phyloP scores from a whole-genome alignment of 306 rosid genomes.

The Medicago lupulina region DNA sequence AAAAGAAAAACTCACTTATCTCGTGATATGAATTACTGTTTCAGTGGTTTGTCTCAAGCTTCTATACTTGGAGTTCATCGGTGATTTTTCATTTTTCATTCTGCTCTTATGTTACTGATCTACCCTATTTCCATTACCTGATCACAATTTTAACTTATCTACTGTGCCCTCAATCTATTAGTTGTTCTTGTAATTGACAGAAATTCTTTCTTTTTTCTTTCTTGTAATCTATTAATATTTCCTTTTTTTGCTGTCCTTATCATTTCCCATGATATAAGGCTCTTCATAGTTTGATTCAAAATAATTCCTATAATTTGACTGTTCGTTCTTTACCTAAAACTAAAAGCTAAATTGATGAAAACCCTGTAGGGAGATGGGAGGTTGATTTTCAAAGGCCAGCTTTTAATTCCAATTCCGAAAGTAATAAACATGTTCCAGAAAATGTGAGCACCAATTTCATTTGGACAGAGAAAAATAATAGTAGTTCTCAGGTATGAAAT shows the following conservation, averaged over 20 bases:
- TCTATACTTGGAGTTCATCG: background rate
- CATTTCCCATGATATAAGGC: conserved; percentile 4
- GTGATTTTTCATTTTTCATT: background rate
- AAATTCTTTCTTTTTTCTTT: conserved; percentile 6
- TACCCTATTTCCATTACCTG: conserved; percentile 17
- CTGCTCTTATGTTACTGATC: too few relatives aligned
- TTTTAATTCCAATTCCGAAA: conserved; percentile 47
- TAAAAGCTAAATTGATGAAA: conserved; percentile 40
- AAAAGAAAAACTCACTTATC: background rate
- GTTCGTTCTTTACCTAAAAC: conserved; percentile 30
- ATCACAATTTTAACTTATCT: conserved; percentile 7
- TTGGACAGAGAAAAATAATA: conserved; percentile 34
- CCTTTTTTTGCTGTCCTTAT: background rate
- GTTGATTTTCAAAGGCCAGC: conserved; percentile 53
- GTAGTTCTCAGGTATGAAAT: conserved; percentile 61
- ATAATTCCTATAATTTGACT: conserved; percentile 19
- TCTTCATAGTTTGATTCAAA: conserved; percentile 37
- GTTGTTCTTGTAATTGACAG: conserved; percentile 14
- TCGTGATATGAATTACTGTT: background rate
- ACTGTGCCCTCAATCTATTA: conserved; percentile 8
- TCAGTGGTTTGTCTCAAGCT: background rate
- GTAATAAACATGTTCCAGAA: conserved; percentile 47
- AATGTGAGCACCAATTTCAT: conserved; percentile 41
- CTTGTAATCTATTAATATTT: background rate
- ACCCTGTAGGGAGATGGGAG: conserved; percentile 63